Conservation (phyloP, 2,329 filamentous ascomycete genomes). For the Venturia pyrina region DNA sequence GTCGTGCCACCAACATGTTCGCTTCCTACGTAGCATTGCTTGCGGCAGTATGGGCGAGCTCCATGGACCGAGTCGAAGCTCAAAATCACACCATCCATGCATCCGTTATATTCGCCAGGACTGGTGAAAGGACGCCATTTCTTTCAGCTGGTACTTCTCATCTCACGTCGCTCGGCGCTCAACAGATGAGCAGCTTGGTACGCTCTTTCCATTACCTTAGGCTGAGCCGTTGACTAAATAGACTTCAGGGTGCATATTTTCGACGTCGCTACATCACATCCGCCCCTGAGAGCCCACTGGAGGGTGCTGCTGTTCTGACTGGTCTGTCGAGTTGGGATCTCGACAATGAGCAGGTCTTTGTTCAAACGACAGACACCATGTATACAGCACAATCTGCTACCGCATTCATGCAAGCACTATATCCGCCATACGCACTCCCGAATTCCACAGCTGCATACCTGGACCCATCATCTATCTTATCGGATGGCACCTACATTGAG, state of each 20-base stretch:
- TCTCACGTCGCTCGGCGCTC: slow-evolving; percentile 46
- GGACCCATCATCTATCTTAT: slow-evolving; percentile 31
- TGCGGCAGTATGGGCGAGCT: slow-evolving; percentile 5
- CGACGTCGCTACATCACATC: slow-evolving; percentile 42
- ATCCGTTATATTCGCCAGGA: slow-evolving; percentile 42
- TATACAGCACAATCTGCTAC: slow-evolving; percentile 43
- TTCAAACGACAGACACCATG: slow-evolving; percentile 38
- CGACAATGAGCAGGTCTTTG: slow-evolving; percentile 36
- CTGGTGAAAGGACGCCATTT: slow-evolving; percentile 45
- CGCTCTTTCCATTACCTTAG: neutral
- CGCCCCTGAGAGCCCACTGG: slow-evolving; percentile 16
- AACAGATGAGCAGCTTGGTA: slow-evolving; percentile 33
- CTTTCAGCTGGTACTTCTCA: slow-evolving; percentile 18
- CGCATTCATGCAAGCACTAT: slow-evolving; percentile 53
- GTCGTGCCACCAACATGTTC: neutral
- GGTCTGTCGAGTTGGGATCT: slow-evolving; percentile 36
- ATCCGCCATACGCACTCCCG: slow-evolving; percentile 38
- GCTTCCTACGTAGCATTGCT: slow-evolving; percentile 3
- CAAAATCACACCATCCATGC: slow-evolving; percentile 11
- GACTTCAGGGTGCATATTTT: slow-evolving; percentile 38
- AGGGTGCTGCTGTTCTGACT: slow-evolving; percentile 27
- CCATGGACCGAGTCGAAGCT: slow-evolving; percentile 1
- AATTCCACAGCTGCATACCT: slow-evolving; percentile 18
- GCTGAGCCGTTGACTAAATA: neutral
- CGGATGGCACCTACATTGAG: slow-evolving; percentile 38